phyloP scores from a whole-genome alignment of 495 filamentous ascomycete genomes.

The Hypoxylon lienhwacheense region DNA sequence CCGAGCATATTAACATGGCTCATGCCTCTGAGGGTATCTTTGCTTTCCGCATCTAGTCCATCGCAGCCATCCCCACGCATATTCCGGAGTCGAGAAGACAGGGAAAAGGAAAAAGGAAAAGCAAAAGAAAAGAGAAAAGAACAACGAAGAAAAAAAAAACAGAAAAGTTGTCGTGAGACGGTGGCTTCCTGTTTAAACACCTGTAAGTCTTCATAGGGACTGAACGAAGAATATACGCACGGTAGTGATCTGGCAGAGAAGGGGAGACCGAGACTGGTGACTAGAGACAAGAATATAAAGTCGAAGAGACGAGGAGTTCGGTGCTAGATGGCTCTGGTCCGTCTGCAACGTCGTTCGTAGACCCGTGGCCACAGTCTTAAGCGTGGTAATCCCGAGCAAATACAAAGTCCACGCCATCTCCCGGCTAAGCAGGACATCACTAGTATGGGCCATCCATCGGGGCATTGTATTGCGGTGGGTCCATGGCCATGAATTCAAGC shows the following conservation, averaged over 20 bases:
- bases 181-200: slow-evolving; percentile 9
- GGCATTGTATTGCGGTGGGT: slow-evolving; percentile 43
- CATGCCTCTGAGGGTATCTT: slow-evolving; percentile 26
- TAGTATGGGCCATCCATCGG: slow-evolving; percentile 43
- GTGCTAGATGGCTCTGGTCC: too few species aligned
- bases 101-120: slow-evolving; percentile 1
- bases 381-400: neutral
- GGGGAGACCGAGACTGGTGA: neutral
- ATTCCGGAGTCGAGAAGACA: slow-evolving; percentile 9
- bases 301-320: neutral
- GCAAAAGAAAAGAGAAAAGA: slow-evolving; percentile 3
- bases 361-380: neutral
- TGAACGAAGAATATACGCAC: slow-evolving; percentile 4
- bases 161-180: slow-evolving; percentile 18
- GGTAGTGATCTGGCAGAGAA: neutral
- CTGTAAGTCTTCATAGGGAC: slow-evolving; percentile 13
- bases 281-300: neutral
- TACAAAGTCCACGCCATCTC: neutral
- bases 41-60: slow-evolving; percentile 26
- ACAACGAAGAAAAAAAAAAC: neutral
- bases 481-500: slow-evolving; percentile 61
- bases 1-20: slow-evolving; percentile 20
- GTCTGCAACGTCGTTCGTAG: neutral
- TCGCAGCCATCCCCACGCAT: slow-evolving; percentile 12
- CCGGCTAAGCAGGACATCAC: slow-evolving; percentile 12